A percentile compares a stretch with the other conserved stretches of the same genome.
phyloP scores from a whole-genome alignment of 805 yeast species.

The Metschnikowia lachancei region DNA sequence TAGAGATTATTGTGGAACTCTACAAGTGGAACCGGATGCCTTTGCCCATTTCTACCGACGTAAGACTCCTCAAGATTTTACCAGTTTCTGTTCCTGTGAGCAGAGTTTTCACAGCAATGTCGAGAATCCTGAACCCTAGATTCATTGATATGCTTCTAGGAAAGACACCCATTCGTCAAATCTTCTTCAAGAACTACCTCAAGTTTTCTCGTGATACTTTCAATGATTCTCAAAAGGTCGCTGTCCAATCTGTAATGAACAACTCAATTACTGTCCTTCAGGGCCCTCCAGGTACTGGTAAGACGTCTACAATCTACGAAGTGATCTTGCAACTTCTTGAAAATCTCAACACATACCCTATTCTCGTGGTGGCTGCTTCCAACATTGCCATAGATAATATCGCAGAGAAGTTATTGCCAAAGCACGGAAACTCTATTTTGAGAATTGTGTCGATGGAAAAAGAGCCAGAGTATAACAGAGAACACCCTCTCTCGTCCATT shows the following conservation, averaged over 20 bases:
- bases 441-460: slow-evolving; percentile 60
- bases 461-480: slow-evolving; percentile 55
- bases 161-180: slow-evolving; percentile 51
- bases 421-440: slow-evolving; percentile 49
- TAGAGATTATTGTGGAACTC: slow-evolving; percentile 49
- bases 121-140: slow-evolving; percentile 50
- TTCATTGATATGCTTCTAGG: slow-evolving; percentile 56
- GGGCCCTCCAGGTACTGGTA: slow-evolving; percentile 47
- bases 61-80: slow-evolving; percentile 39
- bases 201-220: slow-evolving; percentile 48
- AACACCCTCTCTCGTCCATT: slow-evolving; percentile 56
- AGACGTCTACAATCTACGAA: slow-evolving; percentile 44
- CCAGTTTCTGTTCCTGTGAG: slow-evolving; percentile 65
- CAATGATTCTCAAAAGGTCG: slow-evolving; percentile 56
- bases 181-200: slow-evolving; percentile 54
- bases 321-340: slow-evolving; percentile 52
- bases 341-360: slow-evolving; percentile 56
- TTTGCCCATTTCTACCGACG: slow-evolving; percentile 46
- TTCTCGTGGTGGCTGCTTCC: slow-evolving; percentile 71
- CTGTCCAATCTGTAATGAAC: slow-evolving; percentile 50
- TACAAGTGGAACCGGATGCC: slow-evolving; percentile 57
- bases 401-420: slow-evolving; percentile 60
- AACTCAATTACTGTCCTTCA: slow-evolving; percentile 48
- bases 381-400: slow-evolving; percentile 75
- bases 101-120: slow-evolving; percentile 66